Evolutionary conservation across 2,329 filamentous ascomycete species (phyloP).

Genomic region (Penicillium glabrum): DNA sequence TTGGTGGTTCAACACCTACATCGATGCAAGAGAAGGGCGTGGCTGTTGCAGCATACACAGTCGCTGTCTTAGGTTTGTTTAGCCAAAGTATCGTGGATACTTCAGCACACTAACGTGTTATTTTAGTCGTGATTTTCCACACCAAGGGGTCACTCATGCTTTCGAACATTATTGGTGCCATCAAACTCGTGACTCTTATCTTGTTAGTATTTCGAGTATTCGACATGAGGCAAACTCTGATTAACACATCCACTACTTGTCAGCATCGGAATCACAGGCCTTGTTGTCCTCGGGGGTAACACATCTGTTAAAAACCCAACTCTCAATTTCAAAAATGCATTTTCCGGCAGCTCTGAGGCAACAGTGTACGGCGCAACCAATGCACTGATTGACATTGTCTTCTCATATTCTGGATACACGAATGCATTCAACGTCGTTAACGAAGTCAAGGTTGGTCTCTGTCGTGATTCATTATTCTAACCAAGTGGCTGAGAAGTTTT

Average conservation of each 20-base stretch:
- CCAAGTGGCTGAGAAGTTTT: not conserved
- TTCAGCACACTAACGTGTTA: not conserved
- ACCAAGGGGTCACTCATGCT: constrained; percentile 59
- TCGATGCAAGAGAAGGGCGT: constrained; percentile 68
- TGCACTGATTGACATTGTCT: constrained; percentile 60
- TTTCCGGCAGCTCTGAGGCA: constrained; percentile 48
- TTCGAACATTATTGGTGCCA: constrained; percentile 55
- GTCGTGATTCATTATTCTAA: not conserved
- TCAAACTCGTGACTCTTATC: constrained; percentile 64
- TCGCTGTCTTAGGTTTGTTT: constrained; percentile 56
- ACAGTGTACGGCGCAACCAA: constrained; percentile 53
- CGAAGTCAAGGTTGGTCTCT: constrained; percentile 51
- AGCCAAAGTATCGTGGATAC: not conserved
- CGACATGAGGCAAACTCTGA: not conserved
- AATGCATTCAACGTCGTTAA: constrained; percentile 65
- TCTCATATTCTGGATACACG: constrained; percentile 58
- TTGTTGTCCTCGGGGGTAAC: constrained; percentile 62
- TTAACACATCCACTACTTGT: not conserved
- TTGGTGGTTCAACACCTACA: constrained; percentile 51
- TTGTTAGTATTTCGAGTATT: constrained; percentile 43
- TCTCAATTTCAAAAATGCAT: constrained; percentile 57
- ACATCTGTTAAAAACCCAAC: constrained; percentile 51
- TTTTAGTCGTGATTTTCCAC: constrained; percentile 48
- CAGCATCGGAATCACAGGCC: constrained; percentile 57
- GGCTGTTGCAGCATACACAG: constrained; percentile 62